phyloP scores from a whole-genome alignment of 257 asterid species.

The Penstemon barbatus region DNA sequence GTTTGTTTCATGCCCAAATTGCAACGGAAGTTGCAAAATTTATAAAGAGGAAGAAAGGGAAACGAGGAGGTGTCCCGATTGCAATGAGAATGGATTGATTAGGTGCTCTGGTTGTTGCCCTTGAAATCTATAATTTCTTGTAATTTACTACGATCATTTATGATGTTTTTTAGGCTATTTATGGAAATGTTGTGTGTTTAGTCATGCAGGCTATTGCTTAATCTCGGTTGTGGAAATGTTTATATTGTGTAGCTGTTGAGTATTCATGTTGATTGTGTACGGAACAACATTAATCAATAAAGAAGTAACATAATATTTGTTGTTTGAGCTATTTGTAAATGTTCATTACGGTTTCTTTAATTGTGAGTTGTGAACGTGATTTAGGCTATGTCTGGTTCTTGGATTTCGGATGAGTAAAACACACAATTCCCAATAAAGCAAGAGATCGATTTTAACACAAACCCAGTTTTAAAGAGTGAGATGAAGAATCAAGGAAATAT shows the following conservation, averaged over 20 bases:
- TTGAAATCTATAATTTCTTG: slow-evolving; percentile 33
- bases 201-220: slow-evolving; percentile 17
- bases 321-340: slow-evolving; percentile 19
- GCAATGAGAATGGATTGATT: slow-evolving; percentile 91
- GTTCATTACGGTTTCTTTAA: slow-evolving; percentile 4
- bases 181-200: slow-evolving; percentile 19
- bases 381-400: not conserved
- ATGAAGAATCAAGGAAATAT: too few species aligned
- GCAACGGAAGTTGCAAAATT: slow-evolving; percentile 81
- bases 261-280: slow-evolving; percentile 10
- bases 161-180: slow-evolving; percentile 33
- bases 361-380: not conserved
- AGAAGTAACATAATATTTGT: slow-evolving; percentile 17
- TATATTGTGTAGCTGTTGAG: slow-evolving; percentile 27
- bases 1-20: slow-evolving; percentile 72
- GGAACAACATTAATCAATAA: slow-evolving; percentile 15
- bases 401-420: too few species aligned
- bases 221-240: slow-evolving; percentile 38
- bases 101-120: slow-evolving; percentile 76
- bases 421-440: too few species aligned
- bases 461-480: too few species aligned
- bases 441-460: too few species aligned
- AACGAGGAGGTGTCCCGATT: slow-evolving; percentile 54
- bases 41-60: slow-evolving; percentile 58
- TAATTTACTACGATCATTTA: not conserved